A percentile compares a stretch with the other conserved stretches of the same genome.
Evolutionary conservation across 2,329 filamentous ascomycete species (phyloP).

Genomic region (Mollisia scopiformis): DNA sequence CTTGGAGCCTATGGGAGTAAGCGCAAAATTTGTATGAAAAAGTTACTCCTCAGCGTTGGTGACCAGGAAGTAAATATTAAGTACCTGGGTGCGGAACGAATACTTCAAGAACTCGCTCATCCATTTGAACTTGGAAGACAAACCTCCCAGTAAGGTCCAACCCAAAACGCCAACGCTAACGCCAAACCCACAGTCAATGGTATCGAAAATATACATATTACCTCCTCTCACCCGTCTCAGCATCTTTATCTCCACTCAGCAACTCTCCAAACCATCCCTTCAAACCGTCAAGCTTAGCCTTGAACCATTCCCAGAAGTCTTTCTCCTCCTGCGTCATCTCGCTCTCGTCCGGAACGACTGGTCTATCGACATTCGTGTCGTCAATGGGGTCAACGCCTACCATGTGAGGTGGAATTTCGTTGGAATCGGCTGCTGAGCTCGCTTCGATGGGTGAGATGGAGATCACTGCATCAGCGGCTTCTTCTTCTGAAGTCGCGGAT

Average conservation of each 20-base stretch:
- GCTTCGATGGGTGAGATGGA: constrained; percentile 36
- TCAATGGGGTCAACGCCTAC: constrained; percentile 33
- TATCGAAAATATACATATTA: background rate
- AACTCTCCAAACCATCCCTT: constrained; percentile 31
- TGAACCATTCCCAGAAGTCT: constrained; percentile 55
- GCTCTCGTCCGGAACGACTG: constrained; percentile 28
- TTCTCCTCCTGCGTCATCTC: constrained; percentile 33
- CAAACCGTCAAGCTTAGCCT: constrained; percentile 48
- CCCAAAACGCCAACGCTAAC: background rate
- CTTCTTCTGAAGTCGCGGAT: constrained; percentile 8
- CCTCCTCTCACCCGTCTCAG: background rate
- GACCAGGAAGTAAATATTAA: too few species aligned
- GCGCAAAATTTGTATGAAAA: too few species aligned
- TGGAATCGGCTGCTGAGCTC: constrained; percentile 31
- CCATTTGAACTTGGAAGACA: too few species aligned
- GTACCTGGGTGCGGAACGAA: too few species aligned
- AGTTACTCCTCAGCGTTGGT: too few species aligned
- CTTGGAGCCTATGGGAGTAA: too few species aligned
- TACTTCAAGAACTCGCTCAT: too few species aligned
- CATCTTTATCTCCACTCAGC: constrained; percentile 5
- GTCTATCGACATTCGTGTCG: constrained; percentile 25
- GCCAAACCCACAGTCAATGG: background rate
- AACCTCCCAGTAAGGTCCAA: background rate
- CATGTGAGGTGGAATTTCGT: constrained; percentile 28
- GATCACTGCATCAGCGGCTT: constrained; percentile 23